Base-by-base conservation (phyloP, 2,329 filamentous ascomycete genomes). In the Ceratocystis huliohia region DNA sequence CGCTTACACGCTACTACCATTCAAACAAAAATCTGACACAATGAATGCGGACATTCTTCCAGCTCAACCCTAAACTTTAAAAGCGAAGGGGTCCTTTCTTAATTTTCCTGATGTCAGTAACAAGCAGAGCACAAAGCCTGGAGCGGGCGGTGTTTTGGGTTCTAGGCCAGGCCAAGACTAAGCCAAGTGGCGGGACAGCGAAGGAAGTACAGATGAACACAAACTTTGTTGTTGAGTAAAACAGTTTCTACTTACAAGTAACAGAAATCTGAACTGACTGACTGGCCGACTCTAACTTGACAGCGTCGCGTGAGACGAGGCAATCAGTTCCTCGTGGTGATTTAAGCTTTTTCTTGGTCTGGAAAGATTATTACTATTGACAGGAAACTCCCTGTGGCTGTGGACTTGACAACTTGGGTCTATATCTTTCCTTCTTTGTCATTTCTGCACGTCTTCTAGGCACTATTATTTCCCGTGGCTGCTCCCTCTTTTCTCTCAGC, bases 21-120 rank as follows among this genome's bases (percentile, higher is more conserved):
- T 8, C 28, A 59, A 59, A 20, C 53, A 59, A 53, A 22, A 20
- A 3, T 59, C 25, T 59, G 53, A 59, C 53, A 33, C 53, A 59
- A 59, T 59, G 28, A 59, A 59, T 59, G 28, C 17, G 15, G 8
- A 59, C 53, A 28, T 37, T 25, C 28, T 8, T 59, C 7, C 17
- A 59, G 28, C n/a, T 33, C 28, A 59, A 59, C 53, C 53, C 53
- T 59, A 59, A 59, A 59, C 53, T 25, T 37, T 59, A 59, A 59
- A 59, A 59, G 8, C 5, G 33, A 59, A 53, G 20, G 53, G 22
- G 15, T 28, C 46, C n/a, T 30, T 59, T 59, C 53, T 17, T 33
- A 20, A 37, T 15, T 41, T 41, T 41, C 37, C 15, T 15, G 13
- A 4, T 8, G 30, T 7, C 28, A 20, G 13, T 6, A 15, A 6